Base-by-base conservation (phyloP, 2,329 filamentous ascomycete species). In the Xylaria sp. region DNA sequence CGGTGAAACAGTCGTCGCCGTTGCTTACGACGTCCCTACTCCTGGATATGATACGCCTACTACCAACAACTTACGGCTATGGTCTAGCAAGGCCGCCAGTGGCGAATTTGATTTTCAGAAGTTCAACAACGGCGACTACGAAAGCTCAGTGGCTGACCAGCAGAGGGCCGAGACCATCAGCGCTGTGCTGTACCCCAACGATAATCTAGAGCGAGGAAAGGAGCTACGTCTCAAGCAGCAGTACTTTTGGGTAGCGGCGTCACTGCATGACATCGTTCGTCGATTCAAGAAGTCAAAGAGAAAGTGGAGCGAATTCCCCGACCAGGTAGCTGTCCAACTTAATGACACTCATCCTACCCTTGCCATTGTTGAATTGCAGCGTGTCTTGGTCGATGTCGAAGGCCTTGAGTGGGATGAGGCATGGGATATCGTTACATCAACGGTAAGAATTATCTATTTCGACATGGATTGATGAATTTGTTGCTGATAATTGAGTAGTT, bases 61-160 rank as follows among this genome's bases (percentile, higher is more conserved):
- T 12, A 98, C 94, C 75, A 99, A 99, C 86, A 99, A 99, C 83
- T 86, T 99, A 72, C 92, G 96, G 69, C 86, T 99, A 48, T 99
- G 96, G 96, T 97, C 94, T 54, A 98, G 94, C 86, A 98, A 98
- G 83, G 95, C 96, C 52, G 94, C 94, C 55, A 95, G 93, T 75
- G 96, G 96, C 73, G 96, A 99, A 81, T 99, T 99, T 73, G 95
- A 99, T 83, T 99, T 99, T 83, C 95, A 98, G 78, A 98, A 98
- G 81, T 99, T 99, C 90, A 99, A 99, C 83, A 96, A 88, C 68
- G 96, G 96, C 72, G 94, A 99, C 76, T 99, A 99, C 79, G 96
- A 99, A 83, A 96, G 93, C 83, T 97, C 96, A 13, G 96, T 99
- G 48, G 93, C 92, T n/a, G 96, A 99, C 75, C 94, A 98, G 82